Conservation (phyloP, 768 basidiomycete species). For the Harrya chromipes region DNA sequence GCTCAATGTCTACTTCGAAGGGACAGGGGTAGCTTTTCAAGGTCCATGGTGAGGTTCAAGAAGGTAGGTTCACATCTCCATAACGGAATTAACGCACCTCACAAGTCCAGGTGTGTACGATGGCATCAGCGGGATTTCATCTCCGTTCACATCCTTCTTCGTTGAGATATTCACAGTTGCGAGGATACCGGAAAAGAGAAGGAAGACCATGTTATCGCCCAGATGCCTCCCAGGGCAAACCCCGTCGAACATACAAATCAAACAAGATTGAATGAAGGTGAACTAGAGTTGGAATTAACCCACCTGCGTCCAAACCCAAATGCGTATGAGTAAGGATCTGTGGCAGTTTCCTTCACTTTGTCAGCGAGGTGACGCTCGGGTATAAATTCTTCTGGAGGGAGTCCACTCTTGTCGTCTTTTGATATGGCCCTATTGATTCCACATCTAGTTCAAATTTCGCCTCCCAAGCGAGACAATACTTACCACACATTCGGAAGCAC, state of each 20-base stretch:
- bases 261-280: neutral
- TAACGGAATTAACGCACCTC: constrained; percentile 1
- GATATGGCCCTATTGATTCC: constrained; percentile 12
- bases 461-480: neutral
- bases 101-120: constrained; percentile 6
- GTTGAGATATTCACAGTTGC: constrained; percentile 11
- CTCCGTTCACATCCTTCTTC: constrained; percentile 6
- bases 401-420: constrained; percentile 15
- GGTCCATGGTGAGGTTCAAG: neutral
- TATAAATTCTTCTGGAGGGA: constrained; percentile 11
- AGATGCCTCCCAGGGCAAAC: constrained; percentile 13
- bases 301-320: constrained; percentile 18
- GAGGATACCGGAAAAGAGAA: constrained; percentile 6
- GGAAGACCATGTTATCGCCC: constrained; percentile 12
- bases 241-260: neutral
- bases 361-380: constrained; percentile 12
- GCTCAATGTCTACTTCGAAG: constrained; percentile 13
- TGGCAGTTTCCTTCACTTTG: constrained; percentile 5
- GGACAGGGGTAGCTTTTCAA: constrained; percentile 7
- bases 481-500: constrained; percentile 18
- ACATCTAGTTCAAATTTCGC: neutral
- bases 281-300: neutral
- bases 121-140: constrained; percentile 2
- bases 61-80: neutral
- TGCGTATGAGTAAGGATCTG: constrained; percentile 10